Percentiles rank a stretch among this genome's conserved stretches.
Evolutionary conservation across 305 asterid species (phyloP).

Genomic region (Plantago coronopus): DNA sequence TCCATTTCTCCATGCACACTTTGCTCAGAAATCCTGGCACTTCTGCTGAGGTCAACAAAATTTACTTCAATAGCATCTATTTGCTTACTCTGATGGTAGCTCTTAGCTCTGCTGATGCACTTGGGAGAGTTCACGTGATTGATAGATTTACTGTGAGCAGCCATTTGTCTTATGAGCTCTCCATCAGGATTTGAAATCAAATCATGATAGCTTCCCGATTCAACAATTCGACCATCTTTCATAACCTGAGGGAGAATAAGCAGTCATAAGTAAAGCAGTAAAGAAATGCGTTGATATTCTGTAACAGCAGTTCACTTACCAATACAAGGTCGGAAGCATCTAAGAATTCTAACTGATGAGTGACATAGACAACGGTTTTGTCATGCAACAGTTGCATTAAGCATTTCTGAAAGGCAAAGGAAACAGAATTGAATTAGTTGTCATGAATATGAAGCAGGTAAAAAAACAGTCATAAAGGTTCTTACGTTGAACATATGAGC

Average conservation of each 20-base stretch:
- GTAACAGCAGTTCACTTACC: conserved; percentile 52
- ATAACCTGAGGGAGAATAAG: conserved; percentile 42
- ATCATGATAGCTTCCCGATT: conserved; percentile 65
- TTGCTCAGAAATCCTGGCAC: conserved; percentile 29
- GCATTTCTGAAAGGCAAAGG: conserved; percentile 55
- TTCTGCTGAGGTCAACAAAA: conserved; percentile 39
- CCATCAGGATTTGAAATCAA: conserved; percentile 53
- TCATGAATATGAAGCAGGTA: neutral
- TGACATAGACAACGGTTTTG: conserved; percentile 63
- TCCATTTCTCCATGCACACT: conserved; percentile 46
- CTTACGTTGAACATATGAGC: conserved; percentile 76
- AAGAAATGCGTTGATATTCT: conserved; percentile 6
- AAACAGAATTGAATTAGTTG: conserved; percentile 5
- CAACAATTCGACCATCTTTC: conserved; percentile 69
- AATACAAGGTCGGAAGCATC: conserved; percentile 66
- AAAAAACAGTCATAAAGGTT: neutral
- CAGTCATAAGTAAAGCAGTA: conserved; percentile 10
- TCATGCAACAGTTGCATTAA: conserved; percentile 46
- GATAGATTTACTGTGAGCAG: conserved; percentile 58
- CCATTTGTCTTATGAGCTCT: conserved; percentile 61
- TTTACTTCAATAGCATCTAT: conserved; percentile 38
- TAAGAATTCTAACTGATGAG: conserved; percentile 71
- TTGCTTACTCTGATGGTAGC: conserved; percentile 27
- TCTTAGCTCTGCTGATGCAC: conserved; percentile 20
- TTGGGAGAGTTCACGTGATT: conserved; percentile 48